phyloP scores from a whole-genome alignment of 179 eudicot genomes.

The Spergularia azorica region DNA sequence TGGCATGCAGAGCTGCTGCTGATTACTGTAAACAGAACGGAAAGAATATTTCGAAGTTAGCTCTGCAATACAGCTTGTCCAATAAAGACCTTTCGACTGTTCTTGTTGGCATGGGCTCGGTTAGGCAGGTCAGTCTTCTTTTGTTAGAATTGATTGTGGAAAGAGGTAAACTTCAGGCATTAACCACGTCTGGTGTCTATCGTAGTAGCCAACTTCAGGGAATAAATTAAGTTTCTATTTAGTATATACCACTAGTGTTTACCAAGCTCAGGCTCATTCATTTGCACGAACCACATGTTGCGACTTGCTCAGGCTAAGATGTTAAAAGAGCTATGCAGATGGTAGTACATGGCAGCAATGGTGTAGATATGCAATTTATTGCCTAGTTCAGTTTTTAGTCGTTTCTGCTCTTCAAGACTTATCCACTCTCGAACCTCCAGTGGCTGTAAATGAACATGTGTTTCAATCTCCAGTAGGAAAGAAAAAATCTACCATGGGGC shows the following conservation, averaged over 20 bases:
- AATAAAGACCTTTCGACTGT: conserved; percentile 77
- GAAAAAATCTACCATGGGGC: too few species aligned
- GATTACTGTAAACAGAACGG: conserved; percentile 74
- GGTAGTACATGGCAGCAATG: too few species aligned
- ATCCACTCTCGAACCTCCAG: too few species aligned
- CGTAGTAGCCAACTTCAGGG: neutral
- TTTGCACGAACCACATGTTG: neutral
- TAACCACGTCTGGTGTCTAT: too few species aligned
- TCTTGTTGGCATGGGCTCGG: conserved; percentile 94
- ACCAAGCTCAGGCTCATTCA: neutral
- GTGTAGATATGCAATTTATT: too few species aligned
- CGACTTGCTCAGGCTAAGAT: neutral
- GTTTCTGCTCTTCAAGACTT: too few species aligned
- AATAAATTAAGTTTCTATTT: neutral
- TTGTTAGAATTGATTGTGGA: neutral
- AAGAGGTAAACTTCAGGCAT: too few species aligned
- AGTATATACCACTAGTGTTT: neutral
- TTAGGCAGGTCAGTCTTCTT: conserved; percentile 56
- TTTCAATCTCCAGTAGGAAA: too few species aligned
- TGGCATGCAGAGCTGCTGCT: conserved; percentile 87
- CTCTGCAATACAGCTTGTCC: conserved; percentile 90
- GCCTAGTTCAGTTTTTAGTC: too few species aligned
- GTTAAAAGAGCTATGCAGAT: too few species aligned
- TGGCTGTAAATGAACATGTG: too few species aligned
- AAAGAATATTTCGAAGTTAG: conserved; percentile 79